Base-by-base conservation (phyloP, 2,329 filamentous ascomycete species). In the Aspergillus niger region DNA sequence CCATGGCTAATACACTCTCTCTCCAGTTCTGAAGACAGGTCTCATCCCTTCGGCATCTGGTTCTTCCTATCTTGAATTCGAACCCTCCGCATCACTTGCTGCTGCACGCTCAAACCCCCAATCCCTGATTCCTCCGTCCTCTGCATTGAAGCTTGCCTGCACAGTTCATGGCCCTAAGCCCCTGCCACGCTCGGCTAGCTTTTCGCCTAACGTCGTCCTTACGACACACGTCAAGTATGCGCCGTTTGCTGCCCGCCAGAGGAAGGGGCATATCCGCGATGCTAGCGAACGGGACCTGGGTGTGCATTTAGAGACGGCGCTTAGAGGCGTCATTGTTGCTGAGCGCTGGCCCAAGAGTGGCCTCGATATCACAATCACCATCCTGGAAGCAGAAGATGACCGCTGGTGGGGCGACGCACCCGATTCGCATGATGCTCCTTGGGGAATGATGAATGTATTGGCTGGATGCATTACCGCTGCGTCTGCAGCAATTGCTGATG, bases 331-430 rank as follows among this genome's bases (percentile, higher is more conserved):
- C 7, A 88, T 98, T 54, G 94, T 98, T 71, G 92, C 92, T 13
- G 93, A 97, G 74, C 84, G 94, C 60, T 99, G 94, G 91, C 95
- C 95, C n/a, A 99, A 99, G 82, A 97, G 92, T 74, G 93, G 92
- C 48, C 89, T 97, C n/a, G 95, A 99, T 74, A 89, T 99, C 43
- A 89, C 97, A 17, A 87, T 99, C 52, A 97, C 92, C 0, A 88
- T 99, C 52, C 82, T 99, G 17, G 95, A 99, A 78, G 94, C 92
- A 3, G 95, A 98, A 72, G 91, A 97, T 73, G 90, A 94, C 69
- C 81, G 82, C 38, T 87, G 85, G 82, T 86, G 85, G 83, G 86
- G 83, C 4, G 83, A 86, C 72, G 78, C 79, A 20, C 72, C 76
- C 8, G 81, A 77, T 60, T 77, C 68, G 20, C 74, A 73, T 59